A percentile compares a stretch with the other conserved stretches of the same genome.
Evolutionary conservation across 352 stramenopile genomes (phyloP).

Genomic region (Globisporangium megalacanthum): DNA sequence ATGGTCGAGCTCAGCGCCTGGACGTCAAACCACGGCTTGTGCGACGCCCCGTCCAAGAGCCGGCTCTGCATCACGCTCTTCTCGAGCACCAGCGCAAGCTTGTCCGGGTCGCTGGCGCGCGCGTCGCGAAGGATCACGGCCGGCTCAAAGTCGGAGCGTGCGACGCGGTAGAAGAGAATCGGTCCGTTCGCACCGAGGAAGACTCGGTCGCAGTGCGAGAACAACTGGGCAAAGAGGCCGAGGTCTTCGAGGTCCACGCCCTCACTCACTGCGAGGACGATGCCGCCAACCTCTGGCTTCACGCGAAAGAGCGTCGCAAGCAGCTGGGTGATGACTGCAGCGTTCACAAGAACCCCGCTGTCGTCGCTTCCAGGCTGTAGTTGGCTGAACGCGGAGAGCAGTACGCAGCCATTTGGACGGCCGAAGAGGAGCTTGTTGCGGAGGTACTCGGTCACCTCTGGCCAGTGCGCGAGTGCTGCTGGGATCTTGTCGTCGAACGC

Average conservation of each 20-base stretch:
- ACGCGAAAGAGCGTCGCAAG: conserved; percentile 37
- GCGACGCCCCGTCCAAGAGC: conserved; percentile 25
- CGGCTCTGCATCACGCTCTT: conserved; percentile 25
- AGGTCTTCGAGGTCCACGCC: conserved; percentile 50
- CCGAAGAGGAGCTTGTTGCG: conserved; percentile 53
- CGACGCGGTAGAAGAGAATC: conserved; percentile 54
- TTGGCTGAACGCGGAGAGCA: conserved; percentile 48
- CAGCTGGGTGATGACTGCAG: conserved; percentile 24
- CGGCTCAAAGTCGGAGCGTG: conserved; percentile 41
- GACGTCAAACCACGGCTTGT: conserved; percentile 40
- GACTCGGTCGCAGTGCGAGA: conserved; percentile 49
- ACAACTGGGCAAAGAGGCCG: conserved; percentile 52
- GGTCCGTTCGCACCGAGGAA: conserved; percentile 34
- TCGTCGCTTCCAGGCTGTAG: conserved; percentile 7
- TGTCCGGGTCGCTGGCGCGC: conserved; percentile 19
- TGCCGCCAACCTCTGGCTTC: conserved; percentile 31
- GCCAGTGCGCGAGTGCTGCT: conserved; percentile 31
- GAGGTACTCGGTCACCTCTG: conserved; percentile 63
- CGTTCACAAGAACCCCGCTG: conserved; percentile 9
- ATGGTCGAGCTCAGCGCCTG: conserved; percentile 20
- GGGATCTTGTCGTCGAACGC: conserved; percentile 60
- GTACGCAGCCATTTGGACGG: conserved; percentile 35
- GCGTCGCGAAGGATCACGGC: conserved; percentile 27
- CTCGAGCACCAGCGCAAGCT: conserved; percentile 25
- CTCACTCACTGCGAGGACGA: conserved; percentile 44